These are phyloP conservation scores for Bassia scoparia DNA, from an alignment of 148 eudicot species.

Conservation along the genomic window DNA sequence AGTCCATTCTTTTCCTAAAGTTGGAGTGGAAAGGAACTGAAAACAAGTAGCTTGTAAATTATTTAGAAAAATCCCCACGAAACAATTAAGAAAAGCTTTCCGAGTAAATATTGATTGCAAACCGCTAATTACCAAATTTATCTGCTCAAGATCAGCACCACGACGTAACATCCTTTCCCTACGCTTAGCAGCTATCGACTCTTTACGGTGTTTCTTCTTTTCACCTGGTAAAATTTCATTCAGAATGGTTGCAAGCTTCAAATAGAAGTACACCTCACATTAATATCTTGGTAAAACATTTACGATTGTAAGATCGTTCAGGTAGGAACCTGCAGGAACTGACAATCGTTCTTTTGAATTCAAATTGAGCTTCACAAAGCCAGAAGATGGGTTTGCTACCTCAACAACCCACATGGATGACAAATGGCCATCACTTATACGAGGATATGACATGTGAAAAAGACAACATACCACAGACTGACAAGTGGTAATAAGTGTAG, in stretches of 20 bases:
- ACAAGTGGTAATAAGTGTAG: neutral
- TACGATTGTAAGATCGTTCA: neutral
- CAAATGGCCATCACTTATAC: neutral
- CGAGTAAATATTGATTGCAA: neutral
- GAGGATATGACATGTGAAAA: neutral
- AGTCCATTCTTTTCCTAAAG: neutral
- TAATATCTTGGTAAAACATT: neutral
- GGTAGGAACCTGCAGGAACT: too few species aligned
- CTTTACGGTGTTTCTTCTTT: slow-evolving; percentile 86
- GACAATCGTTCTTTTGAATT: neutral
- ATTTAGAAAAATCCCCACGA: neutral
- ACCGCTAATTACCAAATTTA: slow-evolving; percentile 60
- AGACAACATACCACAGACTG: neutral
- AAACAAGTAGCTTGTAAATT: neutral
- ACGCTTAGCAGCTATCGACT: slow-evolving; percentile 68
- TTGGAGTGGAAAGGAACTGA: neutral
- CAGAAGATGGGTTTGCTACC: neutral
- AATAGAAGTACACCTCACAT: slow-evolving; percentile 3
- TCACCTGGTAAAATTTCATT: slow-evolving; percentile 48
- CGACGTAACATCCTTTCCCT: slow-evolving; percentile 76
- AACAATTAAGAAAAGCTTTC: neutral
- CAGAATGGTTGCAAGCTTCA: neutral
- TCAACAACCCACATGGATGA: neutral
- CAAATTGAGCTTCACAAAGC: neutral
- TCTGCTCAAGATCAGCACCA: slow-evolving; percentile 84